Conservation (phyloP, 441 rosid species). For the Monsonia emarginata region DNA sequence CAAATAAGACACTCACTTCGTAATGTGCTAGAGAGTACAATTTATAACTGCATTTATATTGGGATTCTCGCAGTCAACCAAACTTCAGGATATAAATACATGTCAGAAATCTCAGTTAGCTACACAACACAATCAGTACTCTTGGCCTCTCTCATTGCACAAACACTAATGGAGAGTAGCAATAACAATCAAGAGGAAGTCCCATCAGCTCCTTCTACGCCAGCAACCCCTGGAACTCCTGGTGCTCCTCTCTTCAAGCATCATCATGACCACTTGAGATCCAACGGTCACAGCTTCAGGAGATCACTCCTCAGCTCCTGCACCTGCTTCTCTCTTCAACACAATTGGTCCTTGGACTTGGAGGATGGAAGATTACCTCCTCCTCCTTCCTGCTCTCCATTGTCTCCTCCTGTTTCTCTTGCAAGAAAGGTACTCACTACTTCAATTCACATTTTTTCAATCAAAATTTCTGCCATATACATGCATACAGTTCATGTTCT, state of each 20-base stretch:
- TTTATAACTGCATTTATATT: too few relatives aligned
- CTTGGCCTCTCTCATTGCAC: too few relatives aligned
- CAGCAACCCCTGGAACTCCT: slow-evolving; percentile 76
- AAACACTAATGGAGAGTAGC: slow-evolving; percentile 31
- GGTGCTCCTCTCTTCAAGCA: slow-evolving; percentile 72
- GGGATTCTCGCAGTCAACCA: slow-evolving; percentile 30
- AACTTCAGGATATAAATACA: slow-evolving; percentile 21
- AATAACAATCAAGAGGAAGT: slow-evolving; percentile 33
- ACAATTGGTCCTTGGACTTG: slow-evolving; percentile 66
- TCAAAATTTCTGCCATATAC: too few relatives aligned
- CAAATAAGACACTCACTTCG: too few relatives aligned
- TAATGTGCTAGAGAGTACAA: too few relatives aligned
- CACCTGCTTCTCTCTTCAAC: slow-evolving; percentile 48
- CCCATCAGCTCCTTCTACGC: slow-evolving; percentile 67
- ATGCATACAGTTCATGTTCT: too few relatives aligned
- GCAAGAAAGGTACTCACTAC: slow-evolving; percentile 50
- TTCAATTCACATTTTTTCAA: too few relatives aligned
- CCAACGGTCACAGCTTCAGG: neutral
- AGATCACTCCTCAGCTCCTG: slow-evolving; percentile 51
- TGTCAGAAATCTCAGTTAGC: slow-evolving; percentile 1
- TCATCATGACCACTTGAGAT: slow-evolving; percentile 1
- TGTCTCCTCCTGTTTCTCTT: slow-evolving; percentile 54
- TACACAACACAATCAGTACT: neutral
- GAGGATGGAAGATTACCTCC: slow-evolving; percentile 74
- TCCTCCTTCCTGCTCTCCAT: slow-evolving; percentile 58